These are phyloP conservation scores for Dillenia suffruticosa DNA, from an alignment of 164 flowering plant species.

Conservation along the genomic window DNA sequence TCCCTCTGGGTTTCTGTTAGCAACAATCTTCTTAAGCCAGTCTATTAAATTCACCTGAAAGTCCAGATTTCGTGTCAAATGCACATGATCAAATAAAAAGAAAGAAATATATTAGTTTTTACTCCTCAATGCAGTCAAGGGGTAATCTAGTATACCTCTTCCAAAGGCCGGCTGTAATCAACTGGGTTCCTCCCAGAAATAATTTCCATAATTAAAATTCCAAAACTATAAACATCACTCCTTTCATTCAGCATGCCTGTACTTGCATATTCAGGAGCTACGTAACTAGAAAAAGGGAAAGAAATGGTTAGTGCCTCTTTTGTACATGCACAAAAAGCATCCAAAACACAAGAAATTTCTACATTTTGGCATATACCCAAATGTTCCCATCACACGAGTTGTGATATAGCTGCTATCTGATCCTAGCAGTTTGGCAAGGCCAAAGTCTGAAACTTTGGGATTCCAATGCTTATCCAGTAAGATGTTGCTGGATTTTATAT, in stretches of 20 bases:
- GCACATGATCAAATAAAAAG: conserved; percentile 1
- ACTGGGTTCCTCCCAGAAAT: conserved; percentile 65
- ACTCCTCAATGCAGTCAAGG: neutral
- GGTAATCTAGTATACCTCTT: conserved; percentile 40
- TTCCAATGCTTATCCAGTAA: conserved; percentile 70
- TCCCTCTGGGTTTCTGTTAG: conserved; percentile 46
- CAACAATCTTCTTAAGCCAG: conserved; percentile 73
- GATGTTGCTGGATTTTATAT: conserved; percentile 73
- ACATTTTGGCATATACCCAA: conserved; percentile 41
- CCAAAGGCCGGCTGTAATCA: conserved; percentile 59
- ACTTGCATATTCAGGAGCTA: conserved; percentile 72
- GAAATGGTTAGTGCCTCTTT: conserved; percentile 1
- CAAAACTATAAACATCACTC: conserved; percentile 69
- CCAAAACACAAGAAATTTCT: neutral
- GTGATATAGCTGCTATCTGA: conserved; percentile 57
- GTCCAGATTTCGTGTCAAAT: neutral
- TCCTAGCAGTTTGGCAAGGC: conserved; percentile 67
- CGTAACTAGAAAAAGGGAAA: conserved; percentile 39
- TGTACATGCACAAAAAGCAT: neutral
- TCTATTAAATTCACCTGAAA: conserved; percentile 65
- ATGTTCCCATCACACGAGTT: conserved; percentile 76
- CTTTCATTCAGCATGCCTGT: conserved; percentile 71
- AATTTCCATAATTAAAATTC: conserved; percentile 62
- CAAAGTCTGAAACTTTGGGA: conserved; percentile 76
- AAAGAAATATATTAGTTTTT: neutral